Percentiles rank a stretch among this genome's conserved stretches.
Evolutionary conservation across 1,284 basidiomycete genomes (phyloP).

Genomic region (Ganoderma boninense): DNA sequence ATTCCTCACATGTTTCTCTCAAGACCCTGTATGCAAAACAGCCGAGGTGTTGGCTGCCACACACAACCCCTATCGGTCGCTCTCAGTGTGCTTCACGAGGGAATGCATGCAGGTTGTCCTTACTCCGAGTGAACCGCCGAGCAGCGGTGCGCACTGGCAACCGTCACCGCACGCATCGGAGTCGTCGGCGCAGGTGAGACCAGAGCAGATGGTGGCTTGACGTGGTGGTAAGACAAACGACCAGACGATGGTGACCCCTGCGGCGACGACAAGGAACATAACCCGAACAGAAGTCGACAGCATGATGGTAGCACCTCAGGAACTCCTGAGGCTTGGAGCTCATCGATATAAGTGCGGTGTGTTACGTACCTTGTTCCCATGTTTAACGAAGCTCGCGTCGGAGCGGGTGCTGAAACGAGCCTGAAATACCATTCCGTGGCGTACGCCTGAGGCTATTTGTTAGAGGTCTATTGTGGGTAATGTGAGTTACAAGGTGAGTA

Average conservation of each 20-base stretch:
- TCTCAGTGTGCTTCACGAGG: background rate
- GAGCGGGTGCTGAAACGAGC: background rate
- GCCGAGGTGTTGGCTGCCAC: background rate
- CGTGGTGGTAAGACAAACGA: background rate
- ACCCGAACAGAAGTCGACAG: background rate
- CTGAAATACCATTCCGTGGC: background rate
- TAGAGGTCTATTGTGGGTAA: background rate
- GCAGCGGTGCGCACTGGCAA: slow-evolving; percentile 5
- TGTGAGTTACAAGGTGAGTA: background rate
- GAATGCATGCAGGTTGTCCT: background rate
- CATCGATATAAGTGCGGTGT: too few relatives aligned
- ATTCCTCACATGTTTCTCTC: background rate
- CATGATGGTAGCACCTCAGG: background rate
- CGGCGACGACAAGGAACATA: background rate
- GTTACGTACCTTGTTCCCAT: slow-evolving; percentile 6
- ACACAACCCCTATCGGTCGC: background rate
- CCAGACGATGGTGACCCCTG: background rate
- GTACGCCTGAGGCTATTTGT: background rate
- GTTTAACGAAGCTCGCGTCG: background rate
- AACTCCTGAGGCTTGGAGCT: background rate
- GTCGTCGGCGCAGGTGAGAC: background rate
- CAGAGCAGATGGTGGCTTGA: background rate
- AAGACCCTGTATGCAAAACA: background rate
- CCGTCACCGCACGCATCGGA: background rate
- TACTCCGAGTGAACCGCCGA: background rate